phyloP scores from a whole-genome alignment of 768 basidiomycete species.

The Artomyces pyxidatus region DNA sequence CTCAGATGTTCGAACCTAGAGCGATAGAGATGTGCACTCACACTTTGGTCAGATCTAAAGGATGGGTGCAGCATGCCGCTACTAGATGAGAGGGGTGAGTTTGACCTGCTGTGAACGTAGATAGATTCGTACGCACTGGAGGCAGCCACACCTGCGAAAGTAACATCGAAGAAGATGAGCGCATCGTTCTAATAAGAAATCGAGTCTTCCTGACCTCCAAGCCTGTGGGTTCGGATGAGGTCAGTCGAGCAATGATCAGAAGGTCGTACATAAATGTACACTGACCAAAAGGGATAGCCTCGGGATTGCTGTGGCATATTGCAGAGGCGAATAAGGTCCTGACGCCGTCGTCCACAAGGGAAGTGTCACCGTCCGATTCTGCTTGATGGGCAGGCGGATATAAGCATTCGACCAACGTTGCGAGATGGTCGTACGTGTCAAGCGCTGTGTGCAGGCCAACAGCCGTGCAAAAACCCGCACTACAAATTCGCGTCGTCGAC shows the following conservation, averaged over 20 bases:
- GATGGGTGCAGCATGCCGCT: conserved; percentile 78
- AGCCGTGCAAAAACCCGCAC: no score
- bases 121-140: conserved; percentile 29
- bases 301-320: conserved; percentile 4
- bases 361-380: no score
- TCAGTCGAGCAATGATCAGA: no score
- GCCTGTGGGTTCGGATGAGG: conserved; percentile 17
- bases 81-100: conserved; percentile 32
- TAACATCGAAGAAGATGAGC: not conserved
- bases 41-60: conserved; percentile 83
- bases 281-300: conserved; percentile 17
- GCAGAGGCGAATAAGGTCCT: not conserved
- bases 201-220: conserved; percentile 24
- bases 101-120: not conserved
- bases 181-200: not conserved
- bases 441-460: no score
- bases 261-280: not conserved
- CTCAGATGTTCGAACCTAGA: not conserved
- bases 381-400: no score
- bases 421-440: no score
- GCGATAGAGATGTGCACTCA: conserved; percentile 27
- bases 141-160: conserved; percentile 25
- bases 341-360: no score
- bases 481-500: no score
- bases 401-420: no score